Evolutionary conservation across 768 basidiomycete species (phyloP).

Genomic region (Pleurotus eryngii): DNA sequence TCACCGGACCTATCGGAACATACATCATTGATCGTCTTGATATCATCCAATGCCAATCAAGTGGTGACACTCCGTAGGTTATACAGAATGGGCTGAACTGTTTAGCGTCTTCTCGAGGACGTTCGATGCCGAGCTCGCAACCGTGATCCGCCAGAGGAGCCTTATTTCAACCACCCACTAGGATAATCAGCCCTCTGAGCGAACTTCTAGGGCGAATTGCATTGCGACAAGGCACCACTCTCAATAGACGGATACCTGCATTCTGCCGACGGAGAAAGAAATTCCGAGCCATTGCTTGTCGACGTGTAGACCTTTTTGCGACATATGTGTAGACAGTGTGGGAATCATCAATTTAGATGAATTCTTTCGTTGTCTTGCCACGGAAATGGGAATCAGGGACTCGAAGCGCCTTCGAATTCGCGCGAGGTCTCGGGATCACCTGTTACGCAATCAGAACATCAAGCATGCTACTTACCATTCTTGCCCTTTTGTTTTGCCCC

Average conservation of each 20-base stretch:
- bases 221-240: conserved; percentile 4
- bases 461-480: not conserved
- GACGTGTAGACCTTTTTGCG: conserved; percentile 3
- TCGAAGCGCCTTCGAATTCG: conserved; percentile 7
- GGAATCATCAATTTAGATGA: not conserved
- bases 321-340: conserved; percentile 5
- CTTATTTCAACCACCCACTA: conserved; percentile 4
- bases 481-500: not conserved
- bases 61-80: not conserved
- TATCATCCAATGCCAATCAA: not conserved
- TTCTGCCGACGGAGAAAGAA: not conserved
- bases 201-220: not conserved
- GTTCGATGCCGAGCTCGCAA: not conserved
- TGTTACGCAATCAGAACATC: not conserved
- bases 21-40: not conserved
- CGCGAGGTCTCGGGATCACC: conserved; percentile 7
- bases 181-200: too few species aligned
- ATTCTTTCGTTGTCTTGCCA: conserved; percentile 6
- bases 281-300: not conserved
- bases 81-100: too few species aligned
- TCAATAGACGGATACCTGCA: not conserved
- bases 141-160: conserved; percentile 5
- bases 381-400: conserved; percentile 7
- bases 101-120: not conserved
- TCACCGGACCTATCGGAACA: conserved; percentile 2